phyloP scores from a whole-genome alignment of 1,139 yeast species.

The Casaregolazyma suthepensis region DNA sequence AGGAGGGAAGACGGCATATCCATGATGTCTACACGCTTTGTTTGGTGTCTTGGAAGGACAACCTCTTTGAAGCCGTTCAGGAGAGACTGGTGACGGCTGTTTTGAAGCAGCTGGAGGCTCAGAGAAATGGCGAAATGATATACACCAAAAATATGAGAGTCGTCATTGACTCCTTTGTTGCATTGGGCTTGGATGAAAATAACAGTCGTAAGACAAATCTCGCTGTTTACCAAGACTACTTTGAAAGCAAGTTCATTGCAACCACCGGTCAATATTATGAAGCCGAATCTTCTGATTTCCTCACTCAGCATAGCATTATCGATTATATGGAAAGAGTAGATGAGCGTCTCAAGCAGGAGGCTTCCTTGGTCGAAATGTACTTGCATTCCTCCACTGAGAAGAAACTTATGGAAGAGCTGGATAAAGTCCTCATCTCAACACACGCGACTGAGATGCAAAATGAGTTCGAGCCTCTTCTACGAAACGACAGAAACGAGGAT shows the following conservation, averaged over 20 bases:
- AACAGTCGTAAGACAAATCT: constrained; percentile 82
- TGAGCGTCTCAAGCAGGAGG: constrained; percentile 74
- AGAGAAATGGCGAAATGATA: constrained; percentile 74
- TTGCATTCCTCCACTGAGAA: constrained; percentile 84
- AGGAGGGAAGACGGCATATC: constrained; percentile 88
- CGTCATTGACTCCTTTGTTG: constrained; percentile 75
- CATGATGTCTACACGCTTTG: constrained; percentile 89
- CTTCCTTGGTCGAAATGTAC: constrained; percentile 67
- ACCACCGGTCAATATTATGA: constrained; percentile 70
- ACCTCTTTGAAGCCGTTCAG: constrained; percentile 66
- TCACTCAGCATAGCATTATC: constrained; percentile 72
- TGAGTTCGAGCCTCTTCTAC: constrained; percentile 67
- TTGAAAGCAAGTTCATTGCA: constrained; percentile 69
- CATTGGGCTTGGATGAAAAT: constrained; percentile 40
- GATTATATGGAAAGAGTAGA: constrained; percentile 89
- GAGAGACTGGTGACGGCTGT: constrained; percentile 61
- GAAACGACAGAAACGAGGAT: constrained; percentile 70
- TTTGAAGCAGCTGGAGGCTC: constrained; percentile 65
- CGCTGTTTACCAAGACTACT: constrained; percentile 71
- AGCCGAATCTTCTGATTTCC: constrained; percentile 60
- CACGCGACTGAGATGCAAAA: constrained; percentile 74
- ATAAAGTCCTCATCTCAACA: constrained; percentile 66
- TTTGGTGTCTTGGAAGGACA: constrained; percentile 79
- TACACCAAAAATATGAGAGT: constrained; percentile 61
- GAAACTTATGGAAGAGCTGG: constrained; percentile 67